Base-by-base conservation (phyloP, 495 filamentous ascomycete genomes). In the Aspergillus taichungensis region DNA sequence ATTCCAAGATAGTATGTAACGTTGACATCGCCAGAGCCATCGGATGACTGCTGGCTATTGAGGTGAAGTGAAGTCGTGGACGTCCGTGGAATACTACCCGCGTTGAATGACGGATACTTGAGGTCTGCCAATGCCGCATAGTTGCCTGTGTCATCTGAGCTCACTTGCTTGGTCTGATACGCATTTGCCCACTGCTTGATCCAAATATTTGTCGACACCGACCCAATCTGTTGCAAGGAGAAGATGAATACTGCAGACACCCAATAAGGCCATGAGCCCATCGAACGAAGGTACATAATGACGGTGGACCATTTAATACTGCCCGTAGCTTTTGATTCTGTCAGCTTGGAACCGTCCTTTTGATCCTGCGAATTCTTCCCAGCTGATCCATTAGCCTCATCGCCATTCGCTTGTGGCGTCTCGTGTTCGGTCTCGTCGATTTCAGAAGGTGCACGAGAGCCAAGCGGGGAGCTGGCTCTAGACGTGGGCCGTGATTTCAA, bases 221-320 rank as follows among this genome's bases (percentile, higher is more conserved):
- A 82, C 12, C 82, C 82, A 27, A 94, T 53, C 59, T 97, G 91
- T 57, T 95, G 87, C 37, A 82, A 64, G 10, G 69, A 76, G 57
- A 99, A 97, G 34, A 87, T 77, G 0, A 78, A 39, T 13, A 81
- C 60, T 13, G 90, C 85, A 37, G 81, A 55, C 36, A 83, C 56
- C 94, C 94, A 99, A 58, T 89, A 99, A 73, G 86, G 87, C 89
- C 90, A 95, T 5, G 78, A 74, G 7, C 94, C 94, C 94, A 97
- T 97, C 37, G 88, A 76, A 13, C 60, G 59, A 13, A 99, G 73
- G 61, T 96, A 99, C 56, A 95, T 80, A 30, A 74, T 68, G 55
- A 97, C 80, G 37, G 94, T 88, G 24, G 73, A 71, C 76, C 85
- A 84, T 58, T 94, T 87, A 53, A 99, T 87, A 31, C 88, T 81